Evolutionary conservation across 2,329 filamentous ascomycete species (phyloP), one percentile per base, ranked within the genome.

Genomic region (Pyrenochaeta sp.): DNA sequence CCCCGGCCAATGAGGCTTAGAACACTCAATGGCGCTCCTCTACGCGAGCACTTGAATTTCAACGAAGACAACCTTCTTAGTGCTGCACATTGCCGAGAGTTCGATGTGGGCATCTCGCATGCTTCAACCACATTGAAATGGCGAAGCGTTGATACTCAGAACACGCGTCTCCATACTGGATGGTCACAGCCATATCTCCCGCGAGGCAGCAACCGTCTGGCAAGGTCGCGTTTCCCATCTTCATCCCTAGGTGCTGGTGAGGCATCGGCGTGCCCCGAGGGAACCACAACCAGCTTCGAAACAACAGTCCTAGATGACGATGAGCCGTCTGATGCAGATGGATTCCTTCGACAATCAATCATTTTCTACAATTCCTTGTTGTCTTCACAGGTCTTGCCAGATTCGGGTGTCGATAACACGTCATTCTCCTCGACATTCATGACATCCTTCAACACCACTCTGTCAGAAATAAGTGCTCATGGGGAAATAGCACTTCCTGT

Each of bases 291-390:
- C 5, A 38, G 52, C 14, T 57, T 67, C 34, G 60, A 69, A 9
- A 61, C 63, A 2, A 67, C 59, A 4, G 24, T 53, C n/a, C 38
- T 31, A 9, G 21, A 58, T n/a, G 38, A 54, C 11, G 57, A 63
- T 7, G 46, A 42, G 7, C 28, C 48, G 3, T 38, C 55, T 4
- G 47, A 51, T 7, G 32, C 51, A 4, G 54, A 63, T 24, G 58
- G 53, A 7, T 95, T 94, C 67, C 88, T 90, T 58, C 83, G 94
- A 52, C 84, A 93, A 60, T 94, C 90, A 0, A 79, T 95, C 35
- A 81, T 84, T 2, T 73, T 87, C 10, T 84, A 95, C 63, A 80
- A 89, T 51, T 81, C 84, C 10, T 69, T 87, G 3, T 71, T 81
- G 1, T 87, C 85, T 0, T 88, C 86, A 1, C 81, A 87, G 47